These are phyloP conservation scores for Tremella fuciformis DNA, from an alignment of 768 basidiomycete genomes.

Conservation along the genomic window DNA sequence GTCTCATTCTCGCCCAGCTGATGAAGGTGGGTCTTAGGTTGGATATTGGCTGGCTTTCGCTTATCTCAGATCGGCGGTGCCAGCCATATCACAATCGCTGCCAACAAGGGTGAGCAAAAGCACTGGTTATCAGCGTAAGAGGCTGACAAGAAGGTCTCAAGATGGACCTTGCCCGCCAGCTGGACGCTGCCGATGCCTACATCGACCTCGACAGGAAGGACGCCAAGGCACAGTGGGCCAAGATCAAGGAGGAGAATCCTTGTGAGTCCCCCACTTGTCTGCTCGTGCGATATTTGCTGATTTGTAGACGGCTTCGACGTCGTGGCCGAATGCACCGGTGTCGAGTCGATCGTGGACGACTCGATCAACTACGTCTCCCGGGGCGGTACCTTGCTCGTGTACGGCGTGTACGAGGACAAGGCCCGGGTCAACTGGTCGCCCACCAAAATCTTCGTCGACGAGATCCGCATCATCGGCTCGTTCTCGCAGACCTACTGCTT, in stretches of 20 bases:
- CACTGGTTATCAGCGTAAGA: constrained; percentile 5
- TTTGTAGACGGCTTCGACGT: constrained; percentile 73
- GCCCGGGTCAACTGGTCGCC: constrained; percentile 83
- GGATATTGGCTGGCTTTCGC: neutral
- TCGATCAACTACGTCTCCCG: constrained; percentile 83
- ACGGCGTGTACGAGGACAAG: constrained; percentile 85
- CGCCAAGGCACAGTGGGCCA: constrained; percentile 73
- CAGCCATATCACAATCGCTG: constrained; percentile 70
- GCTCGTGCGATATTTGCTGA: neutral
- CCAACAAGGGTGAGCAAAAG: constrained; percentile 60
- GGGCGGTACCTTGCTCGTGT: constrained; percentile 54
- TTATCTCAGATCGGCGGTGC: constrained; percentile 67
- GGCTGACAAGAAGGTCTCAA: constrained; percentile 57
- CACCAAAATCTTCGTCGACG: constrained; percentile 72
- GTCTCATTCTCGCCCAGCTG: constrained; percentile 83
- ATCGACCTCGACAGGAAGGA: constrained; percentile 75
- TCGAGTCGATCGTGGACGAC: constrained; percentile 80
- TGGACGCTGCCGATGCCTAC: constrained; percentile 79
- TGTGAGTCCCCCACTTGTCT: constrained; percentile 44
- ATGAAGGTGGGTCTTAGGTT: constrained; percentile 57
- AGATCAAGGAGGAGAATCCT: constrained; percentile 74
- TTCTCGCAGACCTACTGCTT: constrained; percentile 87
- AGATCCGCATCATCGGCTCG: constrained; percentile 77
- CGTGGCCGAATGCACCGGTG: constrained; percentile 77
- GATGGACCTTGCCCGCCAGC: constrained; percentile 76